Evolutionary conservation across 352 stramenopile species (phyloP), one percentile per base, ranked within the genome.

Genomic region (Phytophthora pisi): DNA sequence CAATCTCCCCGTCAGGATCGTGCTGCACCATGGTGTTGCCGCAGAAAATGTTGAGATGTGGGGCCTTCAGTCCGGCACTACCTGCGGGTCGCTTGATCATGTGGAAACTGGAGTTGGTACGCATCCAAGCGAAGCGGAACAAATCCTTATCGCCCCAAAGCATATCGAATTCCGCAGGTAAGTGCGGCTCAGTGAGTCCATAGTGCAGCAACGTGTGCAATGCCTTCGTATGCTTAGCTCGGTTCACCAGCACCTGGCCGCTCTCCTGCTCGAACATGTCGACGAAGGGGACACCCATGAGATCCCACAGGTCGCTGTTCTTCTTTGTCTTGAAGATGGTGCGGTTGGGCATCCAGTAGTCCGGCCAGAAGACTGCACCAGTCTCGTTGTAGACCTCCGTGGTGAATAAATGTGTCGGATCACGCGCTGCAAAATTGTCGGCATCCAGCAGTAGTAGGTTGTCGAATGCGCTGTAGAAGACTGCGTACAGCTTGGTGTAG

Each of bases 121-220:
- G 90, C 57, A 88, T 73, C 86, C 86, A 94, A 28, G 82, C 86
- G 10, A 95, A 81, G 23, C 87, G 83, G 64, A 93, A 95, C 8
- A 94, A 70, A 54, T 94, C 86, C 59, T 95, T 93, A 61, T 95
- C 87, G 1, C 87, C 82, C 83, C 83, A 93, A 16, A 91, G 74
- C 49, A 94, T 71, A 9, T 76, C 57, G 43, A 93, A 74, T 9
- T 73, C 56, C 26, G 86, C 78, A 7, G 78, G 66, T 0, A 86
- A 55, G 30, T 78, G 67, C 0, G 79, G 78, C 30, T 70, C 60
- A 7, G 74, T 70, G 1, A 80, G 59, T 16, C 61, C 81, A 57
- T 90, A 92, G 62, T 87, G 87, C 51, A 91, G 79, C 43, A 95
- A 57, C 1, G 70, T 68, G 38, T 87, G 77, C 57, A 95, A 31